Evolutionary conservation across 495 filamentous ascomycete genomes (phyloP).

Genomic region (Trichoderma orchidacearum): DNA sequence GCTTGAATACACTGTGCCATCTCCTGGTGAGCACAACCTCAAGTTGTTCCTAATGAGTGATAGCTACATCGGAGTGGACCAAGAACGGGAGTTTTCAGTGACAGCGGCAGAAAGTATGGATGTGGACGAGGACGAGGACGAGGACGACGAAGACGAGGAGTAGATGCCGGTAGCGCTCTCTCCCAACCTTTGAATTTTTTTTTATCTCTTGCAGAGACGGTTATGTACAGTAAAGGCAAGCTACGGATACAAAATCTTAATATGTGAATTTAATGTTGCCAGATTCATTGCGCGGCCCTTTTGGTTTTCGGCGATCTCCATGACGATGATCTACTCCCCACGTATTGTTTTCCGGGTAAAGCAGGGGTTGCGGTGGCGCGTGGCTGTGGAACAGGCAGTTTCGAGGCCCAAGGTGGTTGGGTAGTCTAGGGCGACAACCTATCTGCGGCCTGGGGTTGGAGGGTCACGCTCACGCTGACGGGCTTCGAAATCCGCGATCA

Average conservation of each 20-base stretch:
- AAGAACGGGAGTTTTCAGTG: conserved; percentile 79
- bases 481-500: too few species aligned
- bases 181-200: neutral
- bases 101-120: conserved; percentile 87
- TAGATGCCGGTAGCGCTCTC: conserved; percentile 1
- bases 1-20: conserved; percentile 80
- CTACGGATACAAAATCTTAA: conserved; percentile 1
- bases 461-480: neutral
- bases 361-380: neutral
- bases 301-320: neutral
- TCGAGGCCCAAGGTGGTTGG: conserved; percentile 2
- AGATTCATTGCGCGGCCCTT: neutral
- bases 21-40: conserved; percentile 71
- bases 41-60: conserved; percentile 95
- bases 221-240: conserved; percentile 1
- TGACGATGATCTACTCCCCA: neutral
- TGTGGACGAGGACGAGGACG: conserved; percentile 77
- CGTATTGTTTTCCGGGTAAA: neutral
- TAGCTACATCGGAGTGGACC: conserved; percentile 94
- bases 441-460: neutral
- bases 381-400: conserved; percentile 2
- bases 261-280: neutral
- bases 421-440: neutral
- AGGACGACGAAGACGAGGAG: conserved; percentile 49
- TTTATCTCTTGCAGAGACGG: neutral